Base-by-base conservation (phyloP, 2,329 filamentous ascomycete genomes). In the Clarireedia homoeocarpa region DNA sequence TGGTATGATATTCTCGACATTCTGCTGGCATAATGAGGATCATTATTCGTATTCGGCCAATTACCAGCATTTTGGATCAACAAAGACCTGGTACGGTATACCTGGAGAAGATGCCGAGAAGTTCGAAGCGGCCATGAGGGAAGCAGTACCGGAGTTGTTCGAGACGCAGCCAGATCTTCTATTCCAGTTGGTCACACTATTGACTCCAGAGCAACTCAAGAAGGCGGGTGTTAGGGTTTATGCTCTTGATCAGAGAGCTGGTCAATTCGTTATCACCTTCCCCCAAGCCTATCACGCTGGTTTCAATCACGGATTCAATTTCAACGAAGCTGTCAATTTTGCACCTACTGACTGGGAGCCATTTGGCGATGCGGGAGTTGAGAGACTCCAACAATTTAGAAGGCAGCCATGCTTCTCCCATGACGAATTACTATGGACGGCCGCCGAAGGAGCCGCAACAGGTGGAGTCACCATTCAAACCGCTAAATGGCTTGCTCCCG, bases 21-120 rank as follows among this genome's bases (percentile, higher is more conserved):
- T 99, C 68, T 99, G 94, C 72, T 99, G 94, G 94, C 94, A 99
- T 70, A 96, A 96, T 61, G 94, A 99, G 68, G 94, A 99, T 67
- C 94, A 99, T 68, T 96, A 96, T 69, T 87, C 94, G 2, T 99
- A 97, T 69, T 99, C 94, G 0, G 88, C 94, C 52, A 99, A 99
- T 64, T 99, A 97, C 66, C 94, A 99, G 70, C 94, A 99, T 66
- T 95, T 99, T 66, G 94, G 94, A 9, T 91, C 91, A 1, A 99
- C 94, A 1, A 99, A 99, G 74, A 99, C 94, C 0, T 99, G 94
- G 94, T 99, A 99, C 66, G 94, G 94, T 3, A 96, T 99, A 62
- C 94, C 94, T 0, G 92, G 88, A 14, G 88, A 89, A 45, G 94
- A 97, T 69, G 89, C 91, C 0, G 88, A 94, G 66, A 95, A 94